Evolutionary conservation across 352 stramenopile genomes (phyloP), one percentile per base, ranked within the genome.

Genomic region (Plasmopara halstedii): DNA sequence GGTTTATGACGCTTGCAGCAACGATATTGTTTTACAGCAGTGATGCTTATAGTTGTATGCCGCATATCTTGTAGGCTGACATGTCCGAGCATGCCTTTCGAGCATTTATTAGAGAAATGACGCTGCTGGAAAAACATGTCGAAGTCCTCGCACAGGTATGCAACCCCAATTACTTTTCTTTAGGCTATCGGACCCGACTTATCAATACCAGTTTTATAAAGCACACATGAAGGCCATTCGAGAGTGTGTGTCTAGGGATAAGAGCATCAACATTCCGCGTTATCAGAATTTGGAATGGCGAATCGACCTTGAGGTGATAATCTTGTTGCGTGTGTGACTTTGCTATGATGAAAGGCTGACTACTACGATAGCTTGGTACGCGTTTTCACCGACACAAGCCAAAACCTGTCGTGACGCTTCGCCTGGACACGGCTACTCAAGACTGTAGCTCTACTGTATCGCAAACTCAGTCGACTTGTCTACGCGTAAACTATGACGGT

Each of bases 281-380:
- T 91, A 87, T 44, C 65, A 56, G 13, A 73, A 68, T 19, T 58
- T 91, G 36, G 72, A 88, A 46, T 91, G 79, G 79, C 72, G 79
- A n/a, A 71, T 91, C 35, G 79, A 91, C 42, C 51, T 91, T 13
- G 79, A 91, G 72, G 79, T 89, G 38, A 41, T 8, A 15, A 13
- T 23, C n/a, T 6, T 26, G 1, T 14, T 25, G 19, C 35, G 10
- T 22, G 23, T 7, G 9, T 35, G 10, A 15, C 10, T 1, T 9
- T 39, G 27, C 8, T 26, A 3, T 21, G 2, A 36, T 10, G 14
- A 4, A 19, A 42, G 15, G 19, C 2, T 56, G 9, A 6, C 25
- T 29, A 17, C 11, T 32, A 2, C 22, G 4, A 40, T 15, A 91
- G 79, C 46, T 91, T 13, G 73, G 65, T 1, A 85, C 73, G 17